Base-by-base conservation (phyloP, 2,329 filamentous ascomycete genomes). In the Geoglossum cookeanum region DNA sequence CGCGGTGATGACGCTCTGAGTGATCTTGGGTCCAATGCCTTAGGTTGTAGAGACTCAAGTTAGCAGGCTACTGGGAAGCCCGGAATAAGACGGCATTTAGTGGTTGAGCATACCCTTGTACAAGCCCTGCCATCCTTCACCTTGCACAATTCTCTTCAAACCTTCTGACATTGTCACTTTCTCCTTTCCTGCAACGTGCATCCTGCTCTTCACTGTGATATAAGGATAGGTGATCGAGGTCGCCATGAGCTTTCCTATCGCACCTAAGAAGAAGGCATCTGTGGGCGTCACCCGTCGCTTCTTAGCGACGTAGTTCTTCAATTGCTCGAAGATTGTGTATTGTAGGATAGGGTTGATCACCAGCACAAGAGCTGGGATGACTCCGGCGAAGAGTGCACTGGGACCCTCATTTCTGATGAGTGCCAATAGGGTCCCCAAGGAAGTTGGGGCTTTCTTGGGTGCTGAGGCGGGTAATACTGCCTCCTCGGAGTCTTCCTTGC, bases 311-410 rank as follows among this genome's bases (percentile, higher is more conserved):
- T 78, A 66, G 69, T 97, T 95, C 80, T 96, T 97, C 74, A 97
- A 75, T 75, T 98, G 91, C 77, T 98, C 92, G 65, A 97, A 98
- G 58, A 98, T 85, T 15, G 92, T 98, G 72, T 98, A 98, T 74
- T 98, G 92, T 62, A 98, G 75, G 63, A 98, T 98, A 3, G 92
- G 92, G 74, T 98, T 98, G 74, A 96, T 89, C 66, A 98, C 92
- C 61, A 98, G 77, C 63, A 98, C 83, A 63, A 98, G 75, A 0
- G 92, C 92, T 8, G 92, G 92, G 59, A 96, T 78, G 56, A 98
- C 91, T 60, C 92, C 92, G 3, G 90, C 78, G 69, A 98, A 98
- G 37, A 98, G 80, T 8, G 89, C 86, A 65, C 78, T 75, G 27
- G 85, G 83, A 0, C 92, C 92, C 67, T 98, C 92, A 56, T 94